These are phyloP conservation scores for Brettanomyces custersianus DNA, from an alignment of 805 yeast genomes.

Conservation along the genomic window DNA sequence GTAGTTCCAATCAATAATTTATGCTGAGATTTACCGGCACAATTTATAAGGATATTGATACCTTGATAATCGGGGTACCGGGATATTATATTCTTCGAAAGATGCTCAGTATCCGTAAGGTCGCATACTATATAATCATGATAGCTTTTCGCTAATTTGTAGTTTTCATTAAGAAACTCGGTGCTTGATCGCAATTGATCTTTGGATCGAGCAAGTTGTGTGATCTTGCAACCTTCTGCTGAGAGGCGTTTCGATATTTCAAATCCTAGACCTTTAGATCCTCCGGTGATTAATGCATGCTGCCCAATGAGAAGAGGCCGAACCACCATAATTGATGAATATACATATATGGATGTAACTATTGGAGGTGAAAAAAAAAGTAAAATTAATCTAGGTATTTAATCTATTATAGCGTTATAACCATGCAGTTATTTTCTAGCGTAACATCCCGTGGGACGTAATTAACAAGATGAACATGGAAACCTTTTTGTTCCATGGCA, in stretches of 20 bases:
- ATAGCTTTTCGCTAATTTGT: conserved; percentile 6
- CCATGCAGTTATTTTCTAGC: conserved; percentile 46
- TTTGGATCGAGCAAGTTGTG: conserved; percentile 42
- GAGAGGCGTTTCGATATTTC: conserved; percentile 46
- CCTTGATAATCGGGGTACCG: conserved; percentile 23
- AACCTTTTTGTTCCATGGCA: conserved; percentile 35
- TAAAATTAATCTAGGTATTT: not conserved
- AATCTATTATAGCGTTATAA: conserved; percentile 9
- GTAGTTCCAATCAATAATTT: conserved; percentile 38
- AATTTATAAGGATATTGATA: conserved; percentile 43
- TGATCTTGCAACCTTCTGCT: conserved; percentile 38
- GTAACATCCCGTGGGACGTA: conserved; percentile 54
- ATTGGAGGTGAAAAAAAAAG: not conserved
- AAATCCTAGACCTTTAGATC: conserved; percentile 59
- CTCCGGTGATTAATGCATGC: conserved; percentile 55
- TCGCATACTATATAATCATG: conserved; percentile 30
- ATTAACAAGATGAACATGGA: conserved; percentile 39
- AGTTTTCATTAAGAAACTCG: conserved; percentile 10
- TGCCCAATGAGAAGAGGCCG: conserved; percentile 6
- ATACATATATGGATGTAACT: not conserved
- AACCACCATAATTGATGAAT: not conserved
- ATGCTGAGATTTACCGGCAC: conserved; percentile 62
- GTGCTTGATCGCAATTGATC: conserved; percentile 23
- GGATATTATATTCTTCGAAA: conserved; percentile 9
- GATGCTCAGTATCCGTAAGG: conserved; percentile 13